Conservation (phyloP, 345 rosid species). For the Melaleuca quinquenervia region DNA sequence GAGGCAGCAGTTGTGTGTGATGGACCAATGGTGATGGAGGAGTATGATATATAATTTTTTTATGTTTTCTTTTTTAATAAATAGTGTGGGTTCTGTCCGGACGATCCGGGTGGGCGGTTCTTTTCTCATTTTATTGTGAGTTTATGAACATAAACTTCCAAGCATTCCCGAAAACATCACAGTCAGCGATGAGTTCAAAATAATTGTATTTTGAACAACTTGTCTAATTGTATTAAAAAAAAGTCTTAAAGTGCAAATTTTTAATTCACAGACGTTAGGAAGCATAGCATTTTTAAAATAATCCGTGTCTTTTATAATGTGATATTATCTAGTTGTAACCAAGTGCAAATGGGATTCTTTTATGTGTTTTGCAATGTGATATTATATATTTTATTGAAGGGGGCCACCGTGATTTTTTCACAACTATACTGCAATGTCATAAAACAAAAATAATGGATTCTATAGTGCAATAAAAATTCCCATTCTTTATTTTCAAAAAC, state of each 20-base stretch:
- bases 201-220: too few species aligned
- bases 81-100: too few species aligned
- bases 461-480: neutral
- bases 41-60: too few species aligned
- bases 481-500: neutral
- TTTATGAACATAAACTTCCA: too few species aligned
- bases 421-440: neutral
- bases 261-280: neutral
- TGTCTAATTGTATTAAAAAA: neutral
- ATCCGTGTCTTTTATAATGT: neutral
- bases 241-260: neutral
- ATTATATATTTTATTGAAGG: neutral
- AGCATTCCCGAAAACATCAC: too few species aligned
- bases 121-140: too few species aligned
- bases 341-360: neutral
- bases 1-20: too few species aligned
- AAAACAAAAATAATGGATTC: neutral
- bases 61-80: too few species aligned
- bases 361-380: neutral
- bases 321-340: neutral
- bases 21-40: too few species aligned
- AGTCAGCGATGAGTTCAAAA: too few species aligned
- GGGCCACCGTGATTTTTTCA: neutral
- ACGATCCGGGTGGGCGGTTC: too few species aligned
- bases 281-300: neutral